These are phyloP conservation scores for Blastocystis sp. DNA, from an alignment of 352 stramenopile species.

Conservation along the genomic window DNA sequence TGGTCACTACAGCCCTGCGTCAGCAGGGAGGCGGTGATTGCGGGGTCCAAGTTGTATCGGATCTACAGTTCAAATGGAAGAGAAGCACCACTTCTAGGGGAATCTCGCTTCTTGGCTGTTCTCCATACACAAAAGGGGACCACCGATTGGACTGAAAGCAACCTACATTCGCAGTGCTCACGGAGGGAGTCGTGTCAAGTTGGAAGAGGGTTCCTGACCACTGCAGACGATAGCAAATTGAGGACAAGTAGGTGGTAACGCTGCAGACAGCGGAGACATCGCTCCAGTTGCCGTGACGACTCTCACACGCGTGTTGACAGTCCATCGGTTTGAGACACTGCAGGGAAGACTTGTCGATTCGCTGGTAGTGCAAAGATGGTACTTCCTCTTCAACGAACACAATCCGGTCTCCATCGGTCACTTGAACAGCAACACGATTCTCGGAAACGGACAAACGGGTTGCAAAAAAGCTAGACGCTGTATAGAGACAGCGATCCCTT, in stretches of 20 bases:
- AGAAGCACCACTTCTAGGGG: background rate
- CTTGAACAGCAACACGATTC: background rate
- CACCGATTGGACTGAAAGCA: constrained; percentile 2
- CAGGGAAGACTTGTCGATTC: background rate
- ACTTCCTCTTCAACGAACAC: background rate
- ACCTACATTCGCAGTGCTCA: background rate
- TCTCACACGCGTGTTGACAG: background rate
- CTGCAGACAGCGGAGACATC: background rate
- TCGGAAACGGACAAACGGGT: background rate
- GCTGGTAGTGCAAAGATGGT: background rate
- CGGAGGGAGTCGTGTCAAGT: background rate
- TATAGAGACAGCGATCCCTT: background rate
- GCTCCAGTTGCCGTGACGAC: background rate
- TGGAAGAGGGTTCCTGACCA: background rate
- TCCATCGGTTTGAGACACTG: background rate
- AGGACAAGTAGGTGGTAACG: background rate
- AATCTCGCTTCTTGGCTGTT: background rate
- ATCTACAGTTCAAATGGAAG: constrained; percentile 10
- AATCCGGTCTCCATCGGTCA: background rate
- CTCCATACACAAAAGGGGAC: background rate
- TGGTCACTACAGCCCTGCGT: constrained; percentile 1
- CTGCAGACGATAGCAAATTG: constrained; percentile 18
- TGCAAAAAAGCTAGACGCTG: background rate
- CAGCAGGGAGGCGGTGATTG: background rate
- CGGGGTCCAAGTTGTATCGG: constrained; percentile 38